phyloP scores from a whole-genome alignment of 495 filamentous ascomycete genomes.

The Aspergillus biplanus region DNA sequence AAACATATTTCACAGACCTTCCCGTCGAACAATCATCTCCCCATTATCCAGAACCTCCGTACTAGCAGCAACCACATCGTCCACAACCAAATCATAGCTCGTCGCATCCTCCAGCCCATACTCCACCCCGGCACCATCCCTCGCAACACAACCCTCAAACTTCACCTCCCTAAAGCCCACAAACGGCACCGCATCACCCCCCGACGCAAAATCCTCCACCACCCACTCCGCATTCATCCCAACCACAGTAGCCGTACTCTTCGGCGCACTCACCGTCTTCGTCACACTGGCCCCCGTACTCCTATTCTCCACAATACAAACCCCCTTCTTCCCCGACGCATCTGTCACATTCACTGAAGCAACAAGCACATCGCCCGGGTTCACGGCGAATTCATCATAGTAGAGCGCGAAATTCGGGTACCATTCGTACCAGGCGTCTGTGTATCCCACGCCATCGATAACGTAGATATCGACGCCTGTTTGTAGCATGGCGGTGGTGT shows the following conservation, averaged over 20 bases:
- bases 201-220: conserved; percentile 58
- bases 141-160: conserved; percentile 28
- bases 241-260: conserved; percentile 22
- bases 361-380: conserved; percentile 56
- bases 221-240: conserved; percentile 62
- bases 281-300: conserved; percentile 53
- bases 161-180: conserved; percentile 57
- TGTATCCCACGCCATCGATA: conserved; percentile 34
- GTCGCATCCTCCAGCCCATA: no score
- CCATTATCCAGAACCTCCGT: no score
- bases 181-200: conserved; percentile 50
- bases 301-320: conserved; percentile 53
- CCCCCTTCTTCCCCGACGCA: conserved; percentile 43
- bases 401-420: conserved; percentile 57
- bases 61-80: no score
- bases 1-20: no score
- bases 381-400: conserved; percentile 52
- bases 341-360: conserved; percentile 50
- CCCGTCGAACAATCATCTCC: no score
- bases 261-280: conserved; percentile 43
- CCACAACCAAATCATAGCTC: no score
- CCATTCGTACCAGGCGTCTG: conserved; percentile 65
- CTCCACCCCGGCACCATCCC: no score
- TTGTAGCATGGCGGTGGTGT: conserved; percentile 59
- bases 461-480: conserved; percentile 61